Evolutionary conservation across 2,329 filamentous ascomycete species (phyloP).

Genomic region (Monilinia aucupariae): DNA sequence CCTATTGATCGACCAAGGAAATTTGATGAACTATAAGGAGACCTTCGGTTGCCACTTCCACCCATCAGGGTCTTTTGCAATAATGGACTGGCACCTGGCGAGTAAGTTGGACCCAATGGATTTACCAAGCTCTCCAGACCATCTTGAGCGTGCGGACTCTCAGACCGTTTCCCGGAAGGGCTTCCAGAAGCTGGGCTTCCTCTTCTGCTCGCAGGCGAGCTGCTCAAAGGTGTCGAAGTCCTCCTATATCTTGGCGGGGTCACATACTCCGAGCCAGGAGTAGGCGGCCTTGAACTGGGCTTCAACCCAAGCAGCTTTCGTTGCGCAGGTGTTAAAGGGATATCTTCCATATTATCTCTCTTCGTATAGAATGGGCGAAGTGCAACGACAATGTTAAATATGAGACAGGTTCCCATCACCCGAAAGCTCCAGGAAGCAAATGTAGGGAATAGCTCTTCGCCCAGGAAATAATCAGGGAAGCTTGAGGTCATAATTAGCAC

Average conservation of each 20-base stretch:
- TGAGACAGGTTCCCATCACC: constrained; percentile 49
- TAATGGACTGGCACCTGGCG: constrained; percentile 51
- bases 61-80: constrained; percentile 61
- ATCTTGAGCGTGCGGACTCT: background rate
- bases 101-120: constrained; percentile 44
- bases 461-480: constrained; percentile 29
- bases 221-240: constrained; percentile 54
- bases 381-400: constrained; percentile 67
- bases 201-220: constrained; percentile 55
- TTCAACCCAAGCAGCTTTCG: constrained; percentile 77
- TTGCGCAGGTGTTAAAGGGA: constrained; percentile 85
- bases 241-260: constrained; percentile 84
- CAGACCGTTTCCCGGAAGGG: constrained; percentile 8
- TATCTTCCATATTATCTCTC: constrained; percentile 76
- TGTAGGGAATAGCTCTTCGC: constrained; percentile 24
- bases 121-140: constrained; percentile 11
- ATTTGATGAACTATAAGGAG: constrained; percentile 57
- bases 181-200: constrained; percentile 44
- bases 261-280: constrained; percentile 66
- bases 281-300: constrained; percentile 56
- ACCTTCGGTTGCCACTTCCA: constrained; percentile 46
- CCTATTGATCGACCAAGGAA: constrained; percentile 44
- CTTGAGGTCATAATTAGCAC: constrained; percentile 26
- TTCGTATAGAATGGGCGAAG: constrained; percentile 66
- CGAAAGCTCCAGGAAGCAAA: constrained; percentile 38